Percentiles rank a stretch among this genome's conserved stretches.
Evolutionary conservation across 2,329 filamentous ascomycete genomes (phyloP).

Genomic region (Hypomyces perniciosus): DNA sequence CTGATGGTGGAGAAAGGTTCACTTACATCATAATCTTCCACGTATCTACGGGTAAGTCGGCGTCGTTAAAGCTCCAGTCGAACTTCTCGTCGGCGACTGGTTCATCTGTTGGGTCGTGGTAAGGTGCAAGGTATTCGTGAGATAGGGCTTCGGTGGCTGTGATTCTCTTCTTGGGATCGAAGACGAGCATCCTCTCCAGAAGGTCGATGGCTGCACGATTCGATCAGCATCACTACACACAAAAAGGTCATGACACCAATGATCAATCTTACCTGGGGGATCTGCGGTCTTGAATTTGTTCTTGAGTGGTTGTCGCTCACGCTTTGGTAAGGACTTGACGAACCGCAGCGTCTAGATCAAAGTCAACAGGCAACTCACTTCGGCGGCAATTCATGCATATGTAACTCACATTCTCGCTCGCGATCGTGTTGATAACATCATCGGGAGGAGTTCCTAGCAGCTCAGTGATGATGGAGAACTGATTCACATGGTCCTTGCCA

Average conservation of each 20-base stretch:
- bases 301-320: constrained; percentile 77
- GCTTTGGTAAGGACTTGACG: constrained; percentile 92
- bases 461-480: constrained; percentile 99
- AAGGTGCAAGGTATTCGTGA: constrained; percentile 90
- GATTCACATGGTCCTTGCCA: constrained; percentile 98
- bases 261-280: constrained; percentile 57
- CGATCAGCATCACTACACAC: constrained; percentile 3
- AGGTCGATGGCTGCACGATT: constrained; percentile 70
- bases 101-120: constrained; percentile 96
- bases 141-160: constrained; percentile 79
- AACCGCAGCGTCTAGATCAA: constrained; percentile 75
- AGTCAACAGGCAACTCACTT: constrained; percentile 14
- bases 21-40: constrained; percentile 99
- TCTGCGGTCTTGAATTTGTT: constrained; percentile 97
- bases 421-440: constrained; percentile 97
- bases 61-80: constrained; percentile 99
- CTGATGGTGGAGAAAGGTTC: neutral
- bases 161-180: constrained; percentile 94
- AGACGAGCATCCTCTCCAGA: constrained; percentile 94
- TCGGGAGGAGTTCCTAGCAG: constrained; percentile 92
- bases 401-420: constrained; percentile 81
- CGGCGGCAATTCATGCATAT: too few relatives aligned
- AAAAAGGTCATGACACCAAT: neutral
- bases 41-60: constrained; percentile 94
- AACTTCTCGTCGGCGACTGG: constrained; percentile 95